A percentile compares a stretch with the other conserved stretches of the same genome.
Conservation (phyloP, 1,284 basidiomycete genomes). For the Singerocomus rubriflavus region DNA sequence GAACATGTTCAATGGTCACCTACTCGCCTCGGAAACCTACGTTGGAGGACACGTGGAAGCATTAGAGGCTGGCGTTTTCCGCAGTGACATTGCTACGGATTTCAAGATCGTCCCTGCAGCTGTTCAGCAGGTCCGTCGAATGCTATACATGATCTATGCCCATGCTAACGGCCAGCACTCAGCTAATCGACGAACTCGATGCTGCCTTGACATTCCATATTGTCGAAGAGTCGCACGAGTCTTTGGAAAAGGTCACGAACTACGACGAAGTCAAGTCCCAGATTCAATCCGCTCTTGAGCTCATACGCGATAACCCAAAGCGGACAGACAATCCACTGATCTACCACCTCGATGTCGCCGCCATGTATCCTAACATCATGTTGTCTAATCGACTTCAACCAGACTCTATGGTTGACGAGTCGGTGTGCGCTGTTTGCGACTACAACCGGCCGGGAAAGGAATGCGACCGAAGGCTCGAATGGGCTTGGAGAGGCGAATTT, state of each 20-base stretch:
- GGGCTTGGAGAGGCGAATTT: slow-evolving; percentile 99
- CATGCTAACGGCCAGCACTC: slow-evolving; percentile 3
- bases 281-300: slow-evolving; percentile 79
- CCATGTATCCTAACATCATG: slow-evolving; percentile 99
- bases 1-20: slow-evolving; percentile 93
- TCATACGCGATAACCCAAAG: slow-evolving; percentile 88
- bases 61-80: slow-evolving; percentile 96
- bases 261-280: slow-evolving; percentile 89
- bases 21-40: slow-evolving; percentile 96
- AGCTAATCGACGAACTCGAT: slow-evolving; percentile 95
- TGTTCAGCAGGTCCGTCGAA: slow-evolving; percentile 68
- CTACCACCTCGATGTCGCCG: slow-evolving; percentile 98
- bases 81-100: slow-evolving; percentile 92
- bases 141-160: neutral
- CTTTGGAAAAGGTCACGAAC: slow-evolving; percentile 87
- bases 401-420: slow-evolving; percentile 96
- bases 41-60: slow-evolving; percentile 99
- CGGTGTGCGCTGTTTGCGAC: slow-evolving; percentile 97
- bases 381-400: slow-evolving; percentile 98
- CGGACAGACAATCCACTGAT: slow-evolving; percentile 93
- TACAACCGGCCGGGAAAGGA: slow-evolving; percentile 96
- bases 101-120: slow-evolving; percentile 94
- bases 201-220: slow-evolving; percentile 90
- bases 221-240: slow-evolving; percentile 80
- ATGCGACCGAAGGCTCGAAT: slow-evolving; percentile 92